Base-by-base conservation (phyloP, 345 rosid genomes). In the Ceriops zippeliana region DNA sequence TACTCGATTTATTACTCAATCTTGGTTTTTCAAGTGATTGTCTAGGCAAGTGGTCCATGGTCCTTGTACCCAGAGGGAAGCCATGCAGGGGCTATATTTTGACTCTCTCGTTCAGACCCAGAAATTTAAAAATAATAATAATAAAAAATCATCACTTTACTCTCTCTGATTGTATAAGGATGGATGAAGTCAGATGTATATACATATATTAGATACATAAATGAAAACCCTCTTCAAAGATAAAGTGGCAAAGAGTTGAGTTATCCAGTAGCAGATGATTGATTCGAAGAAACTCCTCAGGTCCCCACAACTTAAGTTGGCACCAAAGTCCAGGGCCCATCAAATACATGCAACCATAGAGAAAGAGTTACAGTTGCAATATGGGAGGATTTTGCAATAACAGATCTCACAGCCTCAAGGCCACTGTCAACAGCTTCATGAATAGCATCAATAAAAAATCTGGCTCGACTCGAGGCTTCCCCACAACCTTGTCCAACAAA, bases 321-420 rank as follows among this genome's bases (percentile, higher is more conserved):
- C 26, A 72, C 81, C 78, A 89, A 73, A 62, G 85, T 63, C 89
- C 90, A 81, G 65, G 86, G 81, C 69, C 85, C 82, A 67, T 86
- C 96, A 58, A 85, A 57, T 52, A 90, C 52, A 57, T 85, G 86
- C 86, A 87, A 75, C 67, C 86, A 89, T 75, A 86, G 16, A 66
- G 93, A 85, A 57, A 90, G 68, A 78, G 90, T 83, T 35, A 83
- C 42, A 31, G 87, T 74, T 58, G 80, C 80, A 34, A 84, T 38
- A 30, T 78, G 82, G 35, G 87, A 81, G 19, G 90, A 82, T 78
- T 85, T 90, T 1, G 79, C 83, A 7, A 74, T 59, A 62, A 85
- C 85, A 56, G 71, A 88, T 76, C 84, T 84, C 61, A 75, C 79
- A 6, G 80, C 80, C 56, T 82, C 85, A 0, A 70, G 54, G 7